Base-by-base conservation (phyloP, 2,329 filamentous ascomycete species). In the Gremmenia infestans region DNA sequence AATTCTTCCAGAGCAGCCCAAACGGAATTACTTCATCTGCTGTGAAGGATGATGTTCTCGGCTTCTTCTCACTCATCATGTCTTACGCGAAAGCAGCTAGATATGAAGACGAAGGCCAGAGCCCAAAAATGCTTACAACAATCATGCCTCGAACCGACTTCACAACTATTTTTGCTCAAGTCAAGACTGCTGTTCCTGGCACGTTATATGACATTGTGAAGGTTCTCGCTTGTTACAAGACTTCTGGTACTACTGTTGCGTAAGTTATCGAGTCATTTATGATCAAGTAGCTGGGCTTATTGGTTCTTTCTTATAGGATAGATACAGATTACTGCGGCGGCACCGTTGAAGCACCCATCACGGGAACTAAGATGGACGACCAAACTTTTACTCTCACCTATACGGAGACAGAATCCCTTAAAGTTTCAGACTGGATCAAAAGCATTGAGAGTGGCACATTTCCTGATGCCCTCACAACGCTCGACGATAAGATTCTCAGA, bases 61-160 rank as follows among this genome's bases (percentile, higher is more conserved):
- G 55, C 42, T 57, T 57, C 35, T 57, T 52, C 37, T 37, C 55
- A 48, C 51, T 57, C 48, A 52, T 57, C n/a, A 45, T 54, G 37
- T 54, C 52, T 42, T 57, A 54, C 43, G 55, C 52, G 6, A 57
- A 57, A 46, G 52, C 23, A 15, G 55, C 55, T 32, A 19, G 46
- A 23, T 9, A 11, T 36, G 35, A 9, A 28, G 14, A 7, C 19
- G 48, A n/a, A 36, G 55, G 45, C 51, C 17, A 28, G 36, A 57
- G 55, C 48, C 52, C 55, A 14, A 57, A 57, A 48, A 43, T 23
- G 25, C 22, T 19, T 23, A 9, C 52, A 15, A 42, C 55, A 2
- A 47, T 57, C 43, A 57, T 57, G 55, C 55, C 55, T 37, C 55
- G 55, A 49, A 57, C 52, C 2, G 55, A 57, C 39, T 57, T 57